Percentiles rank a stretch among this genome's conserved stretches.
Conservation (phyloP, 78 protist species). For the Dictyostelium intermedium region DNA sequence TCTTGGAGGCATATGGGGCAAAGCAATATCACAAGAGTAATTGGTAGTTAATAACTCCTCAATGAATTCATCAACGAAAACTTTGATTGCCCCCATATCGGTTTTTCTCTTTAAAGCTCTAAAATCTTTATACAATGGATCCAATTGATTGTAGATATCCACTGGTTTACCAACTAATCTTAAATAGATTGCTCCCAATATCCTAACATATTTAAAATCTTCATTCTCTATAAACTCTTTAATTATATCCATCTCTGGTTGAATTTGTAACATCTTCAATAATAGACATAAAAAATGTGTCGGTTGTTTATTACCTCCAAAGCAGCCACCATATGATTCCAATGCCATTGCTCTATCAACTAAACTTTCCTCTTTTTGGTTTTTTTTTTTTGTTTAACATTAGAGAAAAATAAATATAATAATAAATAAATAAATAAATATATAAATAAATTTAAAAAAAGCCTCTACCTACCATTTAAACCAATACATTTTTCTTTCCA, state of each 20-base stretch:
- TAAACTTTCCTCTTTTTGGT: slow-evolving; percentile 85
- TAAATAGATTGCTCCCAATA: slow-evolving; percentile 96
- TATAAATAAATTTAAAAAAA: neutral
- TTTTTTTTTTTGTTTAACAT: neutral
- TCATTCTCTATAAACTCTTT: slow-evolving; percentile 92
- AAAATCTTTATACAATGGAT: slow-evolving; percentile 94
- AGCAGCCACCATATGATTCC: slow-evolving; percentile 91
- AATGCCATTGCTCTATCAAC: slow-evolving; percentile 96
- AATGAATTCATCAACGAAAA: slow-evolving; percentile 93
- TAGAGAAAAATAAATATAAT: neutral
- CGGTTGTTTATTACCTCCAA: slow-evolving; percentile 92
- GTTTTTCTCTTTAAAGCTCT: neutral
- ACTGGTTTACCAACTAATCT: slow-evolving; percentile 89
- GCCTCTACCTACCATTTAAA: slow-evolving; percentile 73
- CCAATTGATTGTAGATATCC: slow-evolving; percentile 90
- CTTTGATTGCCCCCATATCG: neutral
- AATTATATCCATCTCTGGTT: slow-evolving; percentile 95
- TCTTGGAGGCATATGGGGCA: slow-evolving; percentile 91
- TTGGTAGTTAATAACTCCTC: slow-evolving; percentile 84
- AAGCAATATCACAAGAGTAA: slow-evolving; percentile 83
- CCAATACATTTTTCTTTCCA: slow-evolving; percentile 99
- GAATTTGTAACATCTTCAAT: slow-evolving; percentile 94
- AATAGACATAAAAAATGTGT: slow-evolving; percentile 94
- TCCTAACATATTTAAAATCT: slow-evolving; percentile 94
- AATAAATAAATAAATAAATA: neutral